A percentile compares a stretch with the other conserved stretches of the same genome.
Conservation (phyloP, 1,284 basidiomycete species). For the Filobasidium uniguttulatum region DNA sequence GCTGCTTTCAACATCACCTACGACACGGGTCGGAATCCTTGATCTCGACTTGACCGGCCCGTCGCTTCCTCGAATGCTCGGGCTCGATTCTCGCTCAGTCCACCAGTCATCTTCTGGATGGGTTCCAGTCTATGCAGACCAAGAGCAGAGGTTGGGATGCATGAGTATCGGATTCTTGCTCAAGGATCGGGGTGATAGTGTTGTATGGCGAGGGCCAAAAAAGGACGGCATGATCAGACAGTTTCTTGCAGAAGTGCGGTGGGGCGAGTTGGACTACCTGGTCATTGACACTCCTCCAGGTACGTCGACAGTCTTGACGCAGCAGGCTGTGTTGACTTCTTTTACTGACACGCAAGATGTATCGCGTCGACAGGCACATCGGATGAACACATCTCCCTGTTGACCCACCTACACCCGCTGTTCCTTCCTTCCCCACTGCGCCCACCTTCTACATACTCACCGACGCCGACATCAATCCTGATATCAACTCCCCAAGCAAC, state of each 20-base stretch:
- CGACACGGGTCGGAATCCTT: slow-evolving; percentile 66
- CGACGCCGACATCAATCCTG: slow-evolving; percentile 58
- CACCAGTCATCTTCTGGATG: slow-evolving; percentile 91
- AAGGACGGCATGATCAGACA: slow-evolving; percentile 99
- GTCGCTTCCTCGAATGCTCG: slow-evolving; percentile 93
- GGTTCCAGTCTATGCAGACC: slow-evolving; percentile 93
- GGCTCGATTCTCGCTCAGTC: slow-evolving; percentile 60
- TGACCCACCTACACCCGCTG: slow-evolving; percentile 83
- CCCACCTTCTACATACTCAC: slow-evolving; percentile 17
- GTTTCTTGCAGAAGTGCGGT: slow-evolving; percentile 88
- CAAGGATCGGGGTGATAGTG: slow-evolving; percentile 75
- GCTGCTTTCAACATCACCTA: slow-evolving; percentile 50
- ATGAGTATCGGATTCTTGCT: slow-evolving; percentile 97
- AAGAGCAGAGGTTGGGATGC: slow-evolving; percentile 58
- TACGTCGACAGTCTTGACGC: slow-evolving; percentile 33
- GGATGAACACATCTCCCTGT: slow-evolving; percentile 90
- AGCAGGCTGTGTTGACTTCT: not conserved
- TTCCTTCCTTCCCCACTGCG: slow-evolving; percentile 39
- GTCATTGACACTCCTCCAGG: slow-evolving; percentile 96
- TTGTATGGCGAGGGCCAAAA: slow-evolving; percentile 98
- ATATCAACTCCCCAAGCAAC: slow-evolving; percentile 98
- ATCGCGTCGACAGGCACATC: slow-evolving; percentile 58
- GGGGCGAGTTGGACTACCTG: slow-evolving; percentile 92
- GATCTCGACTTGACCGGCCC: slow-evolving; percentile 96
- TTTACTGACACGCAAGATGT: not conserved